A percentile compares a stretch with the other conserved stretches of the same genome.
These are phyloP conservation scores for Solanum sitiens DNA, from an alignment of 257 asterid genomes.

Conservation along the genomic window DNA sequence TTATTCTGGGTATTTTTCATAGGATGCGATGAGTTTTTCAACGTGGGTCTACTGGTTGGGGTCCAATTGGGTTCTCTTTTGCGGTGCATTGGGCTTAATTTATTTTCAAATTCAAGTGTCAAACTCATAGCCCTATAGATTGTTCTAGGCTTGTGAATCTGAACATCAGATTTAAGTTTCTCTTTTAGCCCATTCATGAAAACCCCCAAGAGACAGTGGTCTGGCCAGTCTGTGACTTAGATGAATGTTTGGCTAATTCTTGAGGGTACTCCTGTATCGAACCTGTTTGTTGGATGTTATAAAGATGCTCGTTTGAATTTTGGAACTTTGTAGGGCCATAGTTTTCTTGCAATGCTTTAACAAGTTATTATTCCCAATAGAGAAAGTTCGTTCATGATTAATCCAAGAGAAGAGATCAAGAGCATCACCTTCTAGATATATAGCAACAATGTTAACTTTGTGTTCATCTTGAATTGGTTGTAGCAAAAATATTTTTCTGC, in stretches of 20 bases:
- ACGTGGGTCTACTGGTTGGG: not conserved
- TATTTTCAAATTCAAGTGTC: not conserved
- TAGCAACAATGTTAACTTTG: not conserved
- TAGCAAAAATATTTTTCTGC: not conserved
- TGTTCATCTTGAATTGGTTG: not conserved
- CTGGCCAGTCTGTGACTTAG: not conserved
- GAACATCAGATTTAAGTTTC: not conserved
- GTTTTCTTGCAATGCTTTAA: not conserved
- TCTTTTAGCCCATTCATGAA: not conserved
- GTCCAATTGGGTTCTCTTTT: not conserved
- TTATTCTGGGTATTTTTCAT: not conserved
- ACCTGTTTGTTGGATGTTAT: not conserved
- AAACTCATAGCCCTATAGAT: not conserved
- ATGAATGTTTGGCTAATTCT: not conserved
- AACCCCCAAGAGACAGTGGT: not conserved
- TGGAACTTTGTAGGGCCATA: not conserved
- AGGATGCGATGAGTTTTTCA: not conserved
- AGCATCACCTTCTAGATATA: not conserved
- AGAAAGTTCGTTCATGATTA: no score
- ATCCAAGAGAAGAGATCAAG: not conserved
- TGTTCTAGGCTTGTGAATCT: not conserved
- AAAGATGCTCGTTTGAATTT: no score
- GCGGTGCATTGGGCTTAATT: not conserved
- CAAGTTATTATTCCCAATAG: not conserved
- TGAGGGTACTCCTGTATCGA: not conserved